A percentile compares a stretch with the other conserved stretches of the same genome.
These are phyloP conservation scores for Rosa persica DNA, from an alignment of 306 rosid genomes.

Conservation along the genomic window DNA sequence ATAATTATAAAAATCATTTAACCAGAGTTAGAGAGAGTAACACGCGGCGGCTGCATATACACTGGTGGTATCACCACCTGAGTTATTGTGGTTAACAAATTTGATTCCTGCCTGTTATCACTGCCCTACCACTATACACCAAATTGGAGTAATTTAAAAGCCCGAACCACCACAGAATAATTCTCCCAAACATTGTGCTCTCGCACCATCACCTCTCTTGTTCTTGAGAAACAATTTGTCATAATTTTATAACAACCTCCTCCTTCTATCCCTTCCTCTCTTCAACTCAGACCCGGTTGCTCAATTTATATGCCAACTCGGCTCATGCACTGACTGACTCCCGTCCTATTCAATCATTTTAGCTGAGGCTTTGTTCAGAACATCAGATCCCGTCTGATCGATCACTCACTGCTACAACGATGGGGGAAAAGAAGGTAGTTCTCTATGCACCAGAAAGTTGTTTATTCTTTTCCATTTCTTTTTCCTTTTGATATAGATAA, in stretches of 20 bases:
- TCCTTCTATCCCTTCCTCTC: not conserved
- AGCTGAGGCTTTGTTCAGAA: not conserved
- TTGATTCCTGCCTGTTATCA: too few species aligned
- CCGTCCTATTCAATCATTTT: constrained; percentile 1
- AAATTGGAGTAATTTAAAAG: too few species aligned
- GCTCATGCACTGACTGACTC: not conserved
- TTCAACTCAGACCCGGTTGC: too few species aligned
- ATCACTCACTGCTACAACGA: not conserved
- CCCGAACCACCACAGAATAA: too few species aligned
- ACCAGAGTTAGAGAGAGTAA: too few species aligned
- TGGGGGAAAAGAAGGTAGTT: constrained; percentile 12
- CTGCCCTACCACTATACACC: too few species aligned
- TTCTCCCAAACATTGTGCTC: not conserved
- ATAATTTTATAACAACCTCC: not conserved
- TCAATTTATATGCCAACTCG: not conserved
- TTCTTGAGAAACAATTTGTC: not conserved
- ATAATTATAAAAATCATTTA: too few species aligned
- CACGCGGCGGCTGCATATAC: too few species aligned
- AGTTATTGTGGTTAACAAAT: too few species aligned
- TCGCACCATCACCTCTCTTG: not conserved
- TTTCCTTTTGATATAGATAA: not conserved
- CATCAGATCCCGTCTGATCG: not conserved
- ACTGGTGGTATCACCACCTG: too few species aligned
- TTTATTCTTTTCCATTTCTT: not conserved
- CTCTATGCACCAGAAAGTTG: not conserved